Percentiles rank a stretch among this genome's conserved stretches.
Evolutionary conservation across 768 basidiomycete species (phyloP).

Genomic region (Lactarius sp.): DNA sequence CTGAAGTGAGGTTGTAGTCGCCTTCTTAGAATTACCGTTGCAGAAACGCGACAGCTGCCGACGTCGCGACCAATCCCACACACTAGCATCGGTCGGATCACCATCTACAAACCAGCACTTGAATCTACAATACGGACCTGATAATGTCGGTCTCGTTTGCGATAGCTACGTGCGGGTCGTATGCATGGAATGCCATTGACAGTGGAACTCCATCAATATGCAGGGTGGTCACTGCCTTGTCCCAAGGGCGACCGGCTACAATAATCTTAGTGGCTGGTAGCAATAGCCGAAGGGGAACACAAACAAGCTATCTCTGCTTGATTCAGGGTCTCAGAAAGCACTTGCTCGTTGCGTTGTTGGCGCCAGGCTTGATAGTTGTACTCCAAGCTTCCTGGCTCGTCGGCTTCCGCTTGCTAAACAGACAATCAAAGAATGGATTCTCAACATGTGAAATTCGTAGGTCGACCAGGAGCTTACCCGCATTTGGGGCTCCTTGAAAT

Average conservation of each 20-base stretch:
- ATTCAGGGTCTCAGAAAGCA: constrained; percentile 60
- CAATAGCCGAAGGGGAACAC: constrained; percentile 27
- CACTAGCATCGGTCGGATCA: constrained; percentile 41
- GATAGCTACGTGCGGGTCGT: constrained; percentile 81
- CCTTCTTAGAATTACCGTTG: constrained; percentile 81
- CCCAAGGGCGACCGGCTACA: constrained; percentile 64
- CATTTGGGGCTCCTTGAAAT: constrained; percentile 99
- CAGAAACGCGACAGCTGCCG: constrained; percentile 77
- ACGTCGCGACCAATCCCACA: constrained; percentile 91
- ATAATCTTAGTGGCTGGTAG: constrained; percentile 11
- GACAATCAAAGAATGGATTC: constrained; percentile 18
- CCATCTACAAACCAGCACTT: constrained; percentile 7
- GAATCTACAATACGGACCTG: constrained; percentile 45
- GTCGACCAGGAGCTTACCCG: constrained; percentile 50
- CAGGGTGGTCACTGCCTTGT: constrained; percentile 62
- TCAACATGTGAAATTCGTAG: background rate
- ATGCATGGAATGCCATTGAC: constrained; percentile 86
- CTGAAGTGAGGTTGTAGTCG: constrained; percentile 80
- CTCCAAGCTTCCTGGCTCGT: constrained; percentile 90
- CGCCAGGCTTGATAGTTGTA: constrained; percentile 97
- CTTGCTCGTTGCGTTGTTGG: constrained; percentile 81
- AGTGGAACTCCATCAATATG: constrained; percentile 57
- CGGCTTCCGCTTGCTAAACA: constrained; percentile 81
- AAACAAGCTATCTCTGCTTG: constrained; percentile 74
- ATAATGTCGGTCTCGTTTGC: constrained; percentile 85